Evolutionary conservation across 495 filamentous ascomycete species (phyloP).

Genomic region (Penicillium herquei): DNA sequence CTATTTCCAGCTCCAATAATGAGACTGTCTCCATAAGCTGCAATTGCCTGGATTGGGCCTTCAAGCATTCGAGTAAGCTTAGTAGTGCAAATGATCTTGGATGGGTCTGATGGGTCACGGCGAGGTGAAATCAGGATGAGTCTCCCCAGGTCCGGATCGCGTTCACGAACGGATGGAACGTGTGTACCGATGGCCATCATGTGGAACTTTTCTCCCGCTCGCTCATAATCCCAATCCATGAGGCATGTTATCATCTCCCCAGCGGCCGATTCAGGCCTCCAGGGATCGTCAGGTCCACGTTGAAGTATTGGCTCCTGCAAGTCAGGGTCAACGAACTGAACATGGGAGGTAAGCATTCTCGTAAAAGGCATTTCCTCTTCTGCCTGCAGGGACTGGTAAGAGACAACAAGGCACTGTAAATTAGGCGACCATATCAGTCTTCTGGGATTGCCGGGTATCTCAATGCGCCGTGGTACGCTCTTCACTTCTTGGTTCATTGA

Average conservation of each 20-base stretch:
- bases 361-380: conserved; percentile 21
- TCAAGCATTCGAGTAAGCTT: conserved; percentile 30
- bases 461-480: conserved; percentile 43
- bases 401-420: conserved; percentile 41
- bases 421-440: conserved; percentile 42
- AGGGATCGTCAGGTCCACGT: conserved; percentile 11
- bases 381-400: conserved; percentile 29
- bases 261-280: conserved; percentile 34
- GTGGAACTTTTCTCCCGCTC: conserved; percentile 43
- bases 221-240: conserved; percentile 47
- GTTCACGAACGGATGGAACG: neutral
- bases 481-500: conserved; percentile 31
- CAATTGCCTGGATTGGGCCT: conserved; percentile 43
- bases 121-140: conserved; percentile 4
- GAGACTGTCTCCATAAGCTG: conserved; percentile 37
- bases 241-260: conserved; percentile 51
- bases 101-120: conserved; percentile 24
- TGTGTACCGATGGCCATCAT: conserved; percentile 46
- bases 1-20: conserved; percentile 39
- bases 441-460: conserved; percentile 40
- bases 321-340: conserved; percentile 46
- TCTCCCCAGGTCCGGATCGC: neutral
- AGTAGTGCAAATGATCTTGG: conserved; percentile 31
- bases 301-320: conserved; percentile 24
- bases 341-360: conserved; percentile 30